These are phyloP conservation scores for Hortiboletus campestris DNA, from an alignment of 768 basidiomycete genomes.

Conservation along the genomic window DNA sequence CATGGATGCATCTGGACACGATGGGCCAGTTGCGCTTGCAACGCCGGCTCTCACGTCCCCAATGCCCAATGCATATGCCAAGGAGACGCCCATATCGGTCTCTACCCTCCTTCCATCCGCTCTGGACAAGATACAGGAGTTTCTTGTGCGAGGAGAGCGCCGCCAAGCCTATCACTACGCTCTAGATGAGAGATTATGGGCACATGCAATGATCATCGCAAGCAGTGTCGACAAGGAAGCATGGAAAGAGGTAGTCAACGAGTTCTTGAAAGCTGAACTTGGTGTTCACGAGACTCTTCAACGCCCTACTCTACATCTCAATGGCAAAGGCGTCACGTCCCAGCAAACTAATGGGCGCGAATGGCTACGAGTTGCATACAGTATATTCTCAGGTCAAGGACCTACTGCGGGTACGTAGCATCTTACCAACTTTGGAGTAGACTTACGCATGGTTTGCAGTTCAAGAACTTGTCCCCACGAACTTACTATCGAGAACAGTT, in stretches of 20 bases:
- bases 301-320: constrained; percentile 9
- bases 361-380: constrained; percentile 75
- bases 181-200: constrained; percentile 86
- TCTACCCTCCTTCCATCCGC: constrained; percentile 60
- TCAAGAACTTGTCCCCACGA: constrained; percentile 68
- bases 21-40: constrained; percentile 14
- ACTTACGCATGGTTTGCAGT: constrained; percentile 42
- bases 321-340: constrained; percentile 20
- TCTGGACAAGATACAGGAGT: constrained; percentile 74
- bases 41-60: constrained; percentile 34
- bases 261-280: constrained; percentile 81
- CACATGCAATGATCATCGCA: constrained; percentile 93
- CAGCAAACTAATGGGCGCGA: constrained; percentile 55
- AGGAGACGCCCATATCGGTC: constrained; percentile 55
- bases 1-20: constrained; percentile 20
- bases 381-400: constrained; percentile 82
- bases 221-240: constrained; percentile 90
- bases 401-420: constrained; percentile 57
- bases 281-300: constrained; percentile 37
- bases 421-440: background rate
- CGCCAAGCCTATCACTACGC: constrained; percentile 86
- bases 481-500: constrained; percentile 42
- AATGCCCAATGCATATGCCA: constrained; percentile 26
- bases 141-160: constrained; percentile 81
- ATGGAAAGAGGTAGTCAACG: constrained; percentile 87